Base-by-base conservation (phyloP, 495 filamentous ascomycete species). In the Apiosordaria backusii region DNA sequence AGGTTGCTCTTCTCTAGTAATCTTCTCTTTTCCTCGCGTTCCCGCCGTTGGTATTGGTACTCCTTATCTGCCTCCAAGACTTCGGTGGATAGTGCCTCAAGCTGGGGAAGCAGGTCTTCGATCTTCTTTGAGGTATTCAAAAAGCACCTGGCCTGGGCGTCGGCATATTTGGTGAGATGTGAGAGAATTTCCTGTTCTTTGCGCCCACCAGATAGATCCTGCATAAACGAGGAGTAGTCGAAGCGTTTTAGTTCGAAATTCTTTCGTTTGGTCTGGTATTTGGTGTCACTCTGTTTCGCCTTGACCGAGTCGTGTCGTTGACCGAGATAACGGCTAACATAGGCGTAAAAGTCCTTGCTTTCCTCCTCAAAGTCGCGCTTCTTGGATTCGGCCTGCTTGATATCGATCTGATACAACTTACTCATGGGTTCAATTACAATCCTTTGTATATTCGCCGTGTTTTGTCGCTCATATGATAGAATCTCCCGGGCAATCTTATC, bases 181-280 rank as follows among this genome's bases (percentile, higher is more conserved):
- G 96, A 98, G 23, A 99, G 81, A 22, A 99, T 90, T 74, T 98
- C 95, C 74, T 98, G 95, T 69, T 99, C 96, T 72, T 98, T 98
- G 65, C 95, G 90, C 27, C 95, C 95, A 24, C 95, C 95, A 71
- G 97, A 95, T 13, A 99, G 83, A 80, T 99, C 95, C 67, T 97
- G 93, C 92, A 99, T 97, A 75, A 98, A 99, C 13, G 92, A 96
- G 19, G 93, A 97, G 76, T 99, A 99, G 78, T 99, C 95, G 66
- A 99, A 99, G 10, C 96, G 89, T 78, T 92, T 97, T 50, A 99
- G 81, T 78, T 99, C 95, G 70, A 97, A 99, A 66, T 91, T 96
- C 50, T 90, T 89, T 61, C 94, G 88, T 74, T 97, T 97, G 2
- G 84, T 87, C 75, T 99, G 94, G 75, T 99, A 99, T 70, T 99